These are phyloP conservation scores for Debaryomyces coudertii DNA, from an alignment of 1,139 yeast species.

Conservation along the genomic window DNA sequence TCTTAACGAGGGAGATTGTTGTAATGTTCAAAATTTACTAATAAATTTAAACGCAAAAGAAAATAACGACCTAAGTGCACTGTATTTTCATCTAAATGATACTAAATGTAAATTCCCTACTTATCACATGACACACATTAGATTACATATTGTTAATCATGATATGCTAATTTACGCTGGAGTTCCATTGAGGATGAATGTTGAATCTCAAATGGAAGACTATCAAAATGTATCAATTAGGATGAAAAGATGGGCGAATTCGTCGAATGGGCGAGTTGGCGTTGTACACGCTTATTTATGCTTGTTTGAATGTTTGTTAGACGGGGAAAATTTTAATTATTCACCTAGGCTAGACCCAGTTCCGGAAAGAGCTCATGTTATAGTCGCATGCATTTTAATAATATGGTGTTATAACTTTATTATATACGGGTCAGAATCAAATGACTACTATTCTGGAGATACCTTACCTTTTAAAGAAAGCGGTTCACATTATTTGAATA, in stretches of 20 bases:
- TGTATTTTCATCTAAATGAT: conserved; percentile 19
- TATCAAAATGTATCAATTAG: conserved; percentile 44
- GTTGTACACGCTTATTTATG: conserved; percentile 65
- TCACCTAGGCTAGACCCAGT: conserved; percentile 10
- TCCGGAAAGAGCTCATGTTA: conserved; percentile 8
- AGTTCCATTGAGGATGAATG: conserved; percentile 81
- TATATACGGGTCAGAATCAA: conserved; percentile 9
- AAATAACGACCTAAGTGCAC: not conserved
- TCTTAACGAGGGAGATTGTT: conserved; percentile 8
- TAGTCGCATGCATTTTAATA: conserved; percentile 5
- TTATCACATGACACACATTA: conserved; percentile 73
- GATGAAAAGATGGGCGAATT: conserved; percentile 38
- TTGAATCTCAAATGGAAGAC: conserved; percentile 60
- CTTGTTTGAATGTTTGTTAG: conserved; percentile 62
- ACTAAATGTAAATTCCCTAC: conserved; percentile 43
- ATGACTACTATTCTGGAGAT: not conserved
- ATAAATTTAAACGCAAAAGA: not conserved
- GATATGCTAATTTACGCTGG: conserved; percentile 82
- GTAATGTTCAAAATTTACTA: conserved; percentile 1
- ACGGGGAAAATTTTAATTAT: not conserved
- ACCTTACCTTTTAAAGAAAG: not conserved
- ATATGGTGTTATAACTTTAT: conserved; percentile 9
- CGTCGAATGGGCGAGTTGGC: conserved; percentile 30
- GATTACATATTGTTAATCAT: conserved; percentile 71
- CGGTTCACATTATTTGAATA: not conserved